Conservation (phyloP, 2,329 filamentous ascomycete genomes). For the Aspergillus brunneoviolaceus region DNA sequence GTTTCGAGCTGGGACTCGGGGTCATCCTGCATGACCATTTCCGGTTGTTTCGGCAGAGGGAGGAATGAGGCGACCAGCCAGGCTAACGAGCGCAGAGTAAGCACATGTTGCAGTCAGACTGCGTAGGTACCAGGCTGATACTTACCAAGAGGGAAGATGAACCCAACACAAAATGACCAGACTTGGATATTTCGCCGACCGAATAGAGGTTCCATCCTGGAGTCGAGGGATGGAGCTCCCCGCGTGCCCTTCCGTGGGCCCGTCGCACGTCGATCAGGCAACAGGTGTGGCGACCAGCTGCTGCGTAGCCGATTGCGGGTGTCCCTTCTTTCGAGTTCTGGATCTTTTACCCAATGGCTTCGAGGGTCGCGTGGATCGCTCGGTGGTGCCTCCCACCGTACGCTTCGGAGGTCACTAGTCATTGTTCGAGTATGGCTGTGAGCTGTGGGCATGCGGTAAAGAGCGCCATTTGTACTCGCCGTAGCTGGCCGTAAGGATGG, state of each 20-base stretch:
- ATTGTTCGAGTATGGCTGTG: conserved; percentile 31
- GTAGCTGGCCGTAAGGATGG: conserved; percentile 31
- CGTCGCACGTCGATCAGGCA: conserved; percentile 60
- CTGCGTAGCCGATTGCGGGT: conserved; percentile 52
- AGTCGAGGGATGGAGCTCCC: conserved; percentile 70
- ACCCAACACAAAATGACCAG: conserved; percentile 71
- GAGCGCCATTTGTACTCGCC: conserved; percentile 28
- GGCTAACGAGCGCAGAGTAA: conserved; percentile 46
- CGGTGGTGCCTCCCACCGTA: conserved; percentile 8
- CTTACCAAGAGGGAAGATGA: conserved; percentile 72
- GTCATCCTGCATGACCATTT: conserved; percentile 53
- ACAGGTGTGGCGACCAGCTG: conserved; percentile 73
- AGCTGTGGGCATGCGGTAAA: conserved; percentile 32
- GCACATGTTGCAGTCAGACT: not conserved
- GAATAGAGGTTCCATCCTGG: conserved; percentile 61
- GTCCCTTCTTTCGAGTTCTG: conserved; percentile 24
- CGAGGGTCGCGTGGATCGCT: conserved; percentile 43
- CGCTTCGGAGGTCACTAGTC: conserved; percentile 20
- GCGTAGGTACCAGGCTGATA: conserved; percentile 7
- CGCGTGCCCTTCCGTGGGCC: conserved; percentile 60
- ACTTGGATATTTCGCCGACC: conserved; percentile 73
- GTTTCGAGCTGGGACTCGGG: conserved; percentile 40
- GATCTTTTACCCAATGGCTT: conserved; percentile 41
- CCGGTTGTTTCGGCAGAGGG: conserved; percentile 63
- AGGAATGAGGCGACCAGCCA: conserved; percentile 80